Evolutionary conservation across 441 rosid genomes (phyloP).

Genomic region (Jatropha podagrica): DNA sequence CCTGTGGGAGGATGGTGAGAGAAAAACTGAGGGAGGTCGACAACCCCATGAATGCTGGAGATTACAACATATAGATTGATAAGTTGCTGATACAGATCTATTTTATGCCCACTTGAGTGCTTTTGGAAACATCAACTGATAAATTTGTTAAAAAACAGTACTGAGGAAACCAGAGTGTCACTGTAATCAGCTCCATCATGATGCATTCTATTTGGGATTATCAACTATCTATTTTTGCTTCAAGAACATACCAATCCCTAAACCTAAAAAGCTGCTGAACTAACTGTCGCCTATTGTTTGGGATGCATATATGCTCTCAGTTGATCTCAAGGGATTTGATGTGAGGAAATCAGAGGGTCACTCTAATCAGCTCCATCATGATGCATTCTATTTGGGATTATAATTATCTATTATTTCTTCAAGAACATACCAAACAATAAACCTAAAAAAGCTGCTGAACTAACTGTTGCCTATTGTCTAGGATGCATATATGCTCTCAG

Average conservation of each 20-base stretch:
- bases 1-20: background rate
- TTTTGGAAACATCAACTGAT: background rate
- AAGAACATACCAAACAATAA: too few species aligned
- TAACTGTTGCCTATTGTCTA: constrained; percentile 27
- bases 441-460: background rate
- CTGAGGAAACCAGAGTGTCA: background rate
- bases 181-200: background rate
- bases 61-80: background rate
- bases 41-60: background rate
- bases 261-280: background rate
- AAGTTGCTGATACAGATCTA: background rate
- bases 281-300: constrained; percentile 26
- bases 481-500: constrained; percentile 77
- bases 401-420: background rate
- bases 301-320: constrained; percentile 77
- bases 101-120: background rate
- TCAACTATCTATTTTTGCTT: background rate
- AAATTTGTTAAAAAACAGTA: background rate
- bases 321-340: constrained; percentile 80
- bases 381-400: background rate
- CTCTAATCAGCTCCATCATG: background rate
- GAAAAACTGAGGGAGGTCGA: background rate
- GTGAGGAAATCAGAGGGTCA: constrained; percentile 15
- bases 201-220: background rate
- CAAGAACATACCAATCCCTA: too few species aligned